These are phyloP conservation scores for Diplocarpon rosae DNA, from an alignment of 2,329 filamentous ascomycete species.

Conservation along the genomic window DNA sequence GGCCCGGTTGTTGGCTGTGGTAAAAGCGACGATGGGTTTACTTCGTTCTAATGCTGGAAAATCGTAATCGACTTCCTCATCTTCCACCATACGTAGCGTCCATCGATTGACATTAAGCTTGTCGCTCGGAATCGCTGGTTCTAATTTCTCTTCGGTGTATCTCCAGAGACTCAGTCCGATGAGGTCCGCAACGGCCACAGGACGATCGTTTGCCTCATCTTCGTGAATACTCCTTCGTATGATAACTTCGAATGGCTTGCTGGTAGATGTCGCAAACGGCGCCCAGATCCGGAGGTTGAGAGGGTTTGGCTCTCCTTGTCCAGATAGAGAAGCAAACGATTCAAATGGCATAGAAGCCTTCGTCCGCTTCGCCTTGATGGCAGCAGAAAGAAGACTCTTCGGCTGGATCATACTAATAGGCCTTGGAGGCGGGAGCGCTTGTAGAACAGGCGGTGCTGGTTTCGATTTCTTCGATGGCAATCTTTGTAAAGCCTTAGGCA, in stretches of 20 bases:
- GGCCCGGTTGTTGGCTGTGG: slow-evolving; percentile 66
- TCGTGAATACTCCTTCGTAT: slow-evolving; percentile 60
- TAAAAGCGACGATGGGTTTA: slow-evolving; percentile 66
- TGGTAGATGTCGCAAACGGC: slow-evolving; percentile 54
- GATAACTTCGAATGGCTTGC: slow-evolving; percentile 59
- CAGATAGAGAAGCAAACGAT: slow-evolving; percentile 63
- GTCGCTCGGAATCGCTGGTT: slow-evolving; percentile 51
- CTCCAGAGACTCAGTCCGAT: slow-evolving; percentile 70
- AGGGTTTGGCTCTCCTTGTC: slow-evolving; percentile 67
- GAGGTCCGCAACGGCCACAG: slow-evolving; percentile 66
- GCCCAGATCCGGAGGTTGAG: slow-evolving; percentile 69
- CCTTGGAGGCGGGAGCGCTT: slow-evolving; percentile 58
- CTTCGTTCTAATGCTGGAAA: slow-evolving; percentile 69
- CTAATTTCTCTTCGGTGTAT: slow-evolving; percentile 65
- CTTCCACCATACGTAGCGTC: slow-evolving; percentile 74
- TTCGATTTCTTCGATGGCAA: slow-evolving; percentile 55
- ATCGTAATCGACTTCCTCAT: slow-evolving; percentile 75
- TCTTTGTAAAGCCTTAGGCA: slow-evolving; percentile 47
- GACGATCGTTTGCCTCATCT: slow-evolving; percentile 48
- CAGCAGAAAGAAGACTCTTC: slow-evolving; percentile 59
- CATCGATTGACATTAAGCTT: slow-evolving; percentile 73
- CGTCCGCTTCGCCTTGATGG: slow-evolving; percentile 60
- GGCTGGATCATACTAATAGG: slow-evolving; percentile 59
- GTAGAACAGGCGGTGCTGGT: slow-evolving; percentile 44
- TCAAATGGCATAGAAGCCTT: slow-evolving; percentile 64